Percentiles rank a stretch among this genome's conserved stretches.
These are phyloP conservation scores for Metschnikowia vanudenii DNA, from an alignment of 805 yeast genomes.

Conservation along the genomic window DNA sequence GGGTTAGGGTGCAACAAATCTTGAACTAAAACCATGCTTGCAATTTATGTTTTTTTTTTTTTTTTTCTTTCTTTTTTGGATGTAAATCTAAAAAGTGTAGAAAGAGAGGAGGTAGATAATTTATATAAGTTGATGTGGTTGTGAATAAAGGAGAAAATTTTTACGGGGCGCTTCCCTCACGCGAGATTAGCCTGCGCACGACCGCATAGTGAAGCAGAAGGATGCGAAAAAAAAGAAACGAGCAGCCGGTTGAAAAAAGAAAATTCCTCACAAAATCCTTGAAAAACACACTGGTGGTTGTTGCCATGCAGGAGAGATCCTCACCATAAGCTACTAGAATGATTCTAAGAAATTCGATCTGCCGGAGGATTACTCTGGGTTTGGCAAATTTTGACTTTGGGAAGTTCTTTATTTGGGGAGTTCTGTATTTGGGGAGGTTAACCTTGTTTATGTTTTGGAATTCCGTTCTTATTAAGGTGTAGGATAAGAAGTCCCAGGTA, in stretches of 20 bases:
- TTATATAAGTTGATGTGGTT: conserved; percentile 2
- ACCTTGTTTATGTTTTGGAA: too few species aligned
- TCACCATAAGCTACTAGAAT: too few species aligned
- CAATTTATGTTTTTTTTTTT: neutral
- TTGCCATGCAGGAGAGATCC: too few species aligned
- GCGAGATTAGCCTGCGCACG: conserved; percentile 16
- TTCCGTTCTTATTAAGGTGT: too few species aligned
- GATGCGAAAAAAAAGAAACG: neutral
- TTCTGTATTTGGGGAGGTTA: too few species aligned
- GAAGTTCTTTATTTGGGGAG: too few species aligned
- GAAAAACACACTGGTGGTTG: too few species aligned
- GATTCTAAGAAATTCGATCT: too few species aligned
- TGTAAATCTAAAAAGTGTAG: neutral
- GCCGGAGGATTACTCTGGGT: too few species aligned
- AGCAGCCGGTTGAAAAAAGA: neutral
- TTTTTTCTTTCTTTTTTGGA: neutral
- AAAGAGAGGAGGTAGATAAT: neutral
- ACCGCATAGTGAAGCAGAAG: conserved; percentile 1
- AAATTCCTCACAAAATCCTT: too few species aligned
- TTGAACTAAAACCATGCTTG: conserved; percentile 85
- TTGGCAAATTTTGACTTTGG: too few species aligned
- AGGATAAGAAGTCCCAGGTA: too few species aligned
- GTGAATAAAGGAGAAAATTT: conserved; percentile 10
- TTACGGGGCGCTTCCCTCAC: conserved; percentile 11
- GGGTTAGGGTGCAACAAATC: conserved; percentile 97